These are phyloP conservation scores for Tardiomyces depauwii DNA, from an alignment of 1,139 yeast genomes.

Conservation along the genomic window DNA sequence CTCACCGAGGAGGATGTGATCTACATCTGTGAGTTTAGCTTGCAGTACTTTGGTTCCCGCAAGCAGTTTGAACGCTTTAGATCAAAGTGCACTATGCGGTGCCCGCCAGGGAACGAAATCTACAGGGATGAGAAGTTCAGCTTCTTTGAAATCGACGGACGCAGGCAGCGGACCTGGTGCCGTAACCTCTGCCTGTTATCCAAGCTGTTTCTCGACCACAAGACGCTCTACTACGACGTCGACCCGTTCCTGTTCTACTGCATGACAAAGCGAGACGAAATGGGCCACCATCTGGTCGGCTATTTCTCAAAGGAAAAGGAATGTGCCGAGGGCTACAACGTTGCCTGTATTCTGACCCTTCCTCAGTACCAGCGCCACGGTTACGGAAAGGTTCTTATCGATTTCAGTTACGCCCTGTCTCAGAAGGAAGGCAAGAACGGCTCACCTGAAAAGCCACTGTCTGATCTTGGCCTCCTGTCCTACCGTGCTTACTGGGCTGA, in stretches of 20 bases:
- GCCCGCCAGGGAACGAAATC: slow-evolving; percentile 97
- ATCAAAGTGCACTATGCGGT: slow-evolving; percentile 66
- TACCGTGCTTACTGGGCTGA: slow-evolving; percentile 98
- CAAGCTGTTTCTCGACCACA: slow-evolving; percentile 86
- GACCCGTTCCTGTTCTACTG: slow-evolving; percentile 94
- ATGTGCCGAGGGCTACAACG: slow-evolving; percentile 89
- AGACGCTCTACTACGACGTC: slow-evolving; percentile 90
- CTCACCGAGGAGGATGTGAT: slow-evolving; percentile 83
- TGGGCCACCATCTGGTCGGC: slow-evolving; percentile 93
- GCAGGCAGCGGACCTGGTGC: slow-evolving; percentile 95
- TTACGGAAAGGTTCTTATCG: slow-evolving; percentile 81
- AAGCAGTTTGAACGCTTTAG: slow-evolving; percentile 91
- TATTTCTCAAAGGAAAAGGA: slow-evolving; percentile 95
- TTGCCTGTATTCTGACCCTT: slow-evolving; percentile 89
- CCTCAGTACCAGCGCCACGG: slow-evolving; percentile 97
- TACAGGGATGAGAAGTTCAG: slow-evolving; percentile 76
- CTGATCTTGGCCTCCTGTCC: slow-evolving; percentile 85
- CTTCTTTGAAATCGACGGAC: slow-evolving; percentile 93
- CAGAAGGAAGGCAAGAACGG: slow-evolving; percentile 84
- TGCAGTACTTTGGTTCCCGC: slow-evolving; percentile 77
- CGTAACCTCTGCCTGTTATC: slow-evolving; percentile 82
- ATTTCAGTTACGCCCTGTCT: slow-evolving; percentile 84
- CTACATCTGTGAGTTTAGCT: slow-evolving; percentile 83
- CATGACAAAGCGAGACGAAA: slow-evolving; percentile 80
- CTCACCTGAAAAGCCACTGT: slow-evolving; percentile 93